These are phyloP conservation scores for Nicotiana sylvestris DNA, from an alignment of 257 asterid genomes.

Conservation along the genomic window DNA sequence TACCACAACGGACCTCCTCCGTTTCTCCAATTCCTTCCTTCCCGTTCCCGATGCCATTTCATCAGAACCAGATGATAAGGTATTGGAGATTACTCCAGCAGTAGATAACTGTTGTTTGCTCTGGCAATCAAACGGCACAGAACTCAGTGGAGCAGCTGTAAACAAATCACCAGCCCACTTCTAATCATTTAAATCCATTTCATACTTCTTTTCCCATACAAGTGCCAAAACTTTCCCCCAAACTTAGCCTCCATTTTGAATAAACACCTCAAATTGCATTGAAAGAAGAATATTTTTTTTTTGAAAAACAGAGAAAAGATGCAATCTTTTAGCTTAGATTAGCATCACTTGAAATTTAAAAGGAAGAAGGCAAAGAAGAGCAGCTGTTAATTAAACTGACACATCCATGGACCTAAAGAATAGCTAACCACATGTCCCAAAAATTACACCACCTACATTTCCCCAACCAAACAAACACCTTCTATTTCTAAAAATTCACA, in stretches of 20 bases:
- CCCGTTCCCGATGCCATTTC: slow-evolving; percentile 35
- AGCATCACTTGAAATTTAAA: background rate
- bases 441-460: slow-evolving; percentile 21
- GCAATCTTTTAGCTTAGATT: background rate
- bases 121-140: slow-evolving; percentile 49
- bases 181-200: slow-evolving; percentile 94
- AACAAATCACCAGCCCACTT: slow-evolving; percentile 87
- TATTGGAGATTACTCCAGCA: slow-evolving; percentile 22
- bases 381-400: background rate
- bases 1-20: slow-evolving; percentile 43
- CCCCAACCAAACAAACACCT: background rate
- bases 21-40: slow-evolving; percentile 61
- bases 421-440: background rate
- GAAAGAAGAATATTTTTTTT: no score
- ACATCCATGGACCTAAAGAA: slow-evolving; percentile 20
- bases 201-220: slow-evolving; percentile 47
- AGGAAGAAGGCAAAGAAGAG: no score
- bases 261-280: background rate
- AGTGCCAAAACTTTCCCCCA: slow-evolving; percentile 28
- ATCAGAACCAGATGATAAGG: slow-evolving; percentile 34
- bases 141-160: slow-evolving; percentile 49
- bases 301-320: background rate
- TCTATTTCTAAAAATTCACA: background rate
- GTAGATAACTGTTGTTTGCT: slow-evolving; percentile 49
- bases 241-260: slow-evolving; percentile 38